A percentile compares a stretch with the other conserved stretches of the same genome.
phyloP scores from a whole-genome alignment of 2,329 filamentous ascomycete genomes.

The Ustulina deusta region DNA sequence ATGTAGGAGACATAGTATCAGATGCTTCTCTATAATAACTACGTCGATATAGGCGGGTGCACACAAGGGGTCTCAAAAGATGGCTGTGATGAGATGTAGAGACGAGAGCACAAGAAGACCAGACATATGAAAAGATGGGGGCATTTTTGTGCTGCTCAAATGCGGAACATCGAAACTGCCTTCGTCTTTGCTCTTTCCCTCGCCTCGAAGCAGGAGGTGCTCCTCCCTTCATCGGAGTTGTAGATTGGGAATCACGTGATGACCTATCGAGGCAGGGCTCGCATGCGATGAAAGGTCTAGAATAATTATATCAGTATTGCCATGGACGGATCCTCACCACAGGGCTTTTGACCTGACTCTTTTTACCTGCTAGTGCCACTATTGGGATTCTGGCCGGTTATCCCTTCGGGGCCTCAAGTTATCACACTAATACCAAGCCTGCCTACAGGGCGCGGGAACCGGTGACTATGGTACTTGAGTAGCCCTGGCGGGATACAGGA shows the following conservation, averaged over 20 bases:
- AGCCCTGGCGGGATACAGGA: neutral
- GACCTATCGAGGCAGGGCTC: neutral
- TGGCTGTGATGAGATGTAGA: neutral
- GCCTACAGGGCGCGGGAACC: neutral
- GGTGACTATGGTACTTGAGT: neutral
- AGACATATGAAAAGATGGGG: neutral
- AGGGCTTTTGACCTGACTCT: neutral
- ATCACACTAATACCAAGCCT: neutral
- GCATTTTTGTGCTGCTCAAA: neutral
- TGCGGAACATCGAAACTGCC: neutral
- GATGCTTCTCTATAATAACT: neutral
- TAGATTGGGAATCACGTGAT: constrained; percentile 26
- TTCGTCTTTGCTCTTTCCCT: constrained; percentile 12
- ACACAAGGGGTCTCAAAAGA: neutral
- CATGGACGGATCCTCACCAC: neutral
- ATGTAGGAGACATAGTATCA: neutral
- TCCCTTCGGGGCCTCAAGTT: neutral
- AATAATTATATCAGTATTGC: neutral
- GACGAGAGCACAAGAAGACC: neutral
- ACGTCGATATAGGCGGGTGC: neutral
- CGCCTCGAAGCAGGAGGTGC: neutral
- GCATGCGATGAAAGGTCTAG: neutral
- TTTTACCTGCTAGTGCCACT: neutral
- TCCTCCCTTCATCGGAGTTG: constrained; percentile 14
- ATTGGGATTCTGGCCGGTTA: neutral